Evolutionary conservation across 306 rosid species (phyloP), one percentile per base, ranked within the genome.

Genomic region (Gynostemma pentaphyllum): DNA sequence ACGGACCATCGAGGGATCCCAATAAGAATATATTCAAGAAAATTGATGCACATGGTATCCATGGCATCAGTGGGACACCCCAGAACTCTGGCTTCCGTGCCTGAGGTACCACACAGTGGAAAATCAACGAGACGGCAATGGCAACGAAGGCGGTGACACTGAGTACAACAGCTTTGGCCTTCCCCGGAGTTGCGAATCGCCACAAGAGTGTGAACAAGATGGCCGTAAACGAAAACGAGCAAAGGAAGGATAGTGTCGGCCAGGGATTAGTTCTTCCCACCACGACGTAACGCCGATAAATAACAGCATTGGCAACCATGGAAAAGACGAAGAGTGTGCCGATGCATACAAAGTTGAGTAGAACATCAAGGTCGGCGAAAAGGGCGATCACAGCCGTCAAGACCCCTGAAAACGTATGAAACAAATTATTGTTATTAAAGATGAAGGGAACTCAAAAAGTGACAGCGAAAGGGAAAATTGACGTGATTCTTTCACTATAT

Each of bases 61-160:
- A 91, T 10, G 98, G 98, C 98, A 91, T 91, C 50, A 88, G 73
- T 4, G 98, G 98, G 42, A 91, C 96, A 5, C 96, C 98, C 98
- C 98, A 88, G 50, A 80, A 84, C 71, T 91, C 86, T 0, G 98
- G 98, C 67, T 86, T 88, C 5, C 95, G 39, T 1, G 70, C 90
- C 46, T 88, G 98, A 24, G 91, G 95, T 67, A 84, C 90, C 83
- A 78, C 81, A 53, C 78, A 82, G 34, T 84, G 76, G 56, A 91
- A 91, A 48, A 84, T 61, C 44, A 88, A 84, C 16, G 85, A 30
- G 4, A 85, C 45, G 21, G 76, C 78, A 10, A 81, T 9, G 1
- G 85, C 89, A 24, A 82, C 55, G 28, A 80, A 69, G 36, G 82
- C 87, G 24, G 75, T 70, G 9, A 70, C 80, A 60, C 70, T 29